Evolutionary conservation across 495 filamentous ascomycete species (phyloP), one percentile per base, ranked within the genome.

Genomic region (Podospora appendiculata): DNA sequence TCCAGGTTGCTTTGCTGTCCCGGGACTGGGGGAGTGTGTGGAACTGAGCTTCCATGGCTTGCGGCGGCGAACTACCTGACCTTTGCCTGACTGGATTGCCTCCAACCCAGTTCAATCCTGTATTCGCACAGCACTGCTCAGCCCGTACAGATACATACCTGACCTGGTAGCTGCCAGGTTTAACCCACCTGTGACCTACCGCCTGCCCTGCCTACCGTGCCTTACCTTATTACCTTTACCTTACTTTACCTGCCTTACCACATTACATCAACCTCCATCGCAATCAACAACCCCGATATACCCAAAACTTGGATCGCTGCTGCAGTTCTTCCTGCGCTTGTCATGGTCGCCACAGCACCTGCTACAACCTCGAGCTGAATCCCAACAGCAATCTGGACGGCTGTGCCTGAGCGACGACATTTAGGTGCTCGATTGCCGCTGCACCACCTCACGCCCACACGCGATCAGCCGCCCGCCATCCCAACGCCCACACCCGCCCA

Each of bases 401-500:
- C 25, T 5, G 25, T 25, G 25, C 25, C 25, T 25, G 25, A 25
- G 25, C 25, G 25, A 25, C 25, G 25, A 25, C 25, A 2, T 25
- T 25, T 5, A 25, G 25, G 25, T 56, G 50, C 58, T 53, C 56
- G 46, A 55, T 55, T 51, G 49, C 49, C 51, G 65, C 65, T 69
- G 64, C 66, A 69, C 65, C 66, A 65, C 59, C 57, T 56, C 55
- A 41, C 52, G 52, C 45, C 45, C 56, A 54, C 62, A 65, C 65
- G 60, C 62, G 60, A 64, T 57, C 60, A 59, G 53, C 56, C 56
- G 53, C 51, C 48, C 41, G 47, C 42, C 53, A 48, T 43, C 25
- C 25, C 25, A 25, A 25, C 25, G 25, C 25, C 25, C 58, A 52
- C 53, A 48, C 52, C 53, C 36, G 50, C 51, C 58, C 36, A 47